These are phyloP conservation scores for Colletotrichum sp. DNA, from an alignment of 2,329 filamentous ascomycete genomes.

Conservation along the genomic window DNA sequence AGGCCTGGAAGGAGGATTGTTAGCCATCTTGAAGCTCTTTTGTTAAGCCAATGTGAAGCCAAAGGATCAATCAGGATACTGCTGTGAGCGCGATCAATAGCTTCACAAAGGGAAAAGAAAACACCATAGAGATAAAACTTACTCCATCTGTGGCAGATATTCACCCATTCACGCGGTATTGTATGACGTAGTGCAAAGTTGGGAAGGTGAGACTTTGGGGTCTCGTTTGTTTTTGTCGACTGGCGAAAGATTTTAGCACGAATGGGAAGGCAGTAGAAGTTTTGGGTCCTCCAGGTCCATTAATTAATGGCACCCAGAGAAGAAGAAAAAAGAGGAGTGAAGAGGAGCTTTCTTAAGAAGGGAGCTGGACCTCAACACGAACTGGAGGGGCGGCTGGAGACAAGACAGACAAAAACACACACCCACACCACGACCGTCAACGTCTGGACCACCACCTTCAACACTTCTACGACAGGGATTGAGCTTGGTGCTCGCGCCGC, in stretches of 20 bases:
- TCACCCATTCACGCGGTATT: not conserved
- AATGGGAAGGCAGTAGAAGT: not conserved
- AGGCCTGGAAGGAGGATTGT: not conserved
- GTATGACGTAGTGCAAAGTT: not conserved
- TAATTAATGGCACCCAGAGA: not conserved
- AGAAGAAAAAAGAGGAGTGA: not conserved
- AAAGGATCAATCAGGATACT: too few relatives aligned
- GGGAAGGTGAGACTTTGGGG: not conserved
- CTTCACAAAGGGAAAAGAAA: not conserved
- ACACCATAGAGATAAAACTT: not conserved
- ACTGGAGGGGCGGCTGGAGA: not conserved
- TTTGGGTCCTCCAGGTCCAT: not conserved
- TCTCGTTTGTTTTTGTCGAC: not conserved
- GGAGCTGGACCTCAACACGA: not conserved
- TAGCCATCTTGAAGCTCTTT: not conserved
- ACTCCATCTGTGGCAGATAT: conserved; percentile 8
- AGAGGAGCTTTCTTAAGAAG: conserved; percentile 9
- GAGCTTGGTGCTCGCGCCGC: conserved; percentile 7
- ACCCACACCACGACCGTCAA: not conserved
- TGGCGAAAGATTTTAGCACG: not conserved
- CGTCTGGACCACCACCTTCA: not conserved
- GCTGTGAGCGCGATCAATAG: not conserved
- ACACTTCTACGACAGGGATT: not conserved
- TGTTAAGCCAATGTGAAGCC: not conserved
- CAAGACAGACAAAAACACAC: not conserved